Evolutionary conservation across 176 grass and related monocot genomes (phyloP).

Genomic region (Oryza rufipogon): DNA sequence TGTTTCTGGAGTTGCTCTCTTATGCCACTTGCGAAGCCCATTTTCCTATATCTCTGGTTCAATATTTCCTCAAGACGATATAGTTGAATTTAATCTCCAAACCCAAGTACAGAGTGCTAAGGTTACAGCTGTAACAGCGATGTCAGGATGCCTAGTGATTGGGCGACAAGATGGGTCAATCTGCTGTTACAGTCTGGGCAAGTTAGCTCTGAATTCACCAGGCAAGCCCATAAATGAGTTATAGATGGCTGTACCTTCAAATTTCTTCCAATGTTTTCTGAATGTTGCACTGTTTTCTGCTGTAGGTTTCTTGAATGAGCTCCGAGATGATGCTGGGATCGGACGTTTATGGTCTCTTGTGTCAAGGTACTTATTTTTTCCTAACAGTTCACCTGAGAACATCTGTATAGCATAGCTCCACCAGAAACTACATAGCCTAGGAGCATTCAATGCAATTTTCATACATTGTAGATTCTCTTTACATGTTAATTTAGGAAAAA

Average conservation of each 20-base stretch:
- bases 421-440: conserved; percentile 19
- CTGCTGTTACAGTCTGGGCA: conserved; percentile 77
- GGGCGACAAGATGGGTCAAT: conserved; percentile 86
- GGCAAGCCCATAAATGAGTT: conserved; percentile 51
- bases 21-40: conserved; percentile 66
- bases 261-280: conserved; percentile 32
- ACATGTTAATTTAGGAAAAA: background rate
- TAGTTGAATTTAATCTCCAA: conserved; percentile 72
- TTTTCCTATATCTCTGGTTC: conserved; percentile 81
- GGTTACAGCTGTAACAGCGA: conserved; percentile 75
- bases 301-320: conserved; percentile 78
- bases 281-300: conserved; percentile 29
- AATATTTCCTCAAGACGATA: conserved; percentile 59
- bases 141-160: conserved; percentile 67
- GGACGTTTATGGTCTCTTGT: conserved; percentile 92
- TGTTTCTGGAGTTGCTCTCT: conserved; percentile 74
- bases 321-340: conserved; percentile 89
- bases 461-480: conserved; percentile 23
- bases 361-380: conserved; percentile 70
- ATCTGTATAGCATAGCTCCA: background rate
- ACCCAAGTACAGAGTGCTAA: conserved; percentile 59
- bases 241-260: conserved; percentile 10
- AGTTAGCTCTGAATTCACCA: conserved; percentile 71
- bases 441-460: conserved; percentile 12
- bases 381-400: conserved; percentile 10